Percentiles rank a stretch among this genome's conserved stretches.
phyloP scores from a whole-genome alignment of 305 asterid genomes.

The Coffea humblotiana region DNA sequence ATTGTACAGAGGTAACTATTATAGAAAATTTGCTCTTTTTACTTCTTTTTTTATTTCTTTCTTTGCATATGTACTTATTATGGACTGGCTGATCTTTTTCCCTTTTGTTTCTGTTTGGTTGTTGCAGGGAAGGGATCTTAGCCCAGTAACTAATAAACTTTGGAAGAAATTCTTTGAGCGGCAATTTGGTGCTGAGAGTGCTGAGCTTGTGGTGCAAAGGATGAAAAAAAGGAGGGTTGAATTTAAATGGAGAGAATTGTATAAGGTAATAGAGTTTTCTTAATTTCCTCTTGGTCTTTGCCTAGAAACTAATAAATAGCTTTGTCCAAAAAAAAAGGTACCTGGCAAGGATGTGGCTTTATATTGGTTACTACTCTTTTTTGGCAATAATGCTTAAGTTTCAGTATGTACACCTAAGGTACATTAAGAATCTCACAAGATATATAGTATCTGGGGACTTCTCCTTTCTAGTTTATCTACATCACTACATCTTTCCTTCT shows the following conservation, averaged over 20 bases:
- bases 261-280: constrained; percentile 47
- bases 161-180: constrained; percentile 68
- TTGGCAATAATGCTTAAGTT: neutral
- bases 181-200: constrained; percentile 56
- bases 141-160: constrained; percentile 62
- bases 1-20: constrained; percentile 56
- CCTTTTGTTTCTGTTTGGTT: constrained; percentile 12
- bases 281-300: neutral
- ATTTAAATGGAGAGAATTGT: constrained; percentile 64
- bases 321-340: neutral
- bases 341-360: neutral
- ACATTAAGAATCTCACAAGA: neutral
- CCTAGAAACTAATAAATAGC: neutral
- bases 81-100: neutral
- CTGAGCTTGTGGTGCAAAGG: constrained; percentile 44
- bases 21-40: neutral
- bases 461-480: neutral
- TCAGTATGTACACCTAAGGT: neutral
- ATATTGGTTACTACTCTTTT: neutral
- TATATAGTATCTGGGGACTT: neutral
- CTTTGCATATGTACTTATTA: neutral
- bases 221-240: constrained; percentile 48
- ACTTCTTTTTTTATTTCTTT: neutral
- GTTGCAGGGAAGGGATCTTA: constrained; percentile 84
- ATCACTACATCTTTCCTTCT: neutral